Percentiles rank a stretch among this genome's conserved stretches.
phyloP scores from a whole-genome alignment of 257 asterid genomes.

The Scutellaria barbata region DNA sequence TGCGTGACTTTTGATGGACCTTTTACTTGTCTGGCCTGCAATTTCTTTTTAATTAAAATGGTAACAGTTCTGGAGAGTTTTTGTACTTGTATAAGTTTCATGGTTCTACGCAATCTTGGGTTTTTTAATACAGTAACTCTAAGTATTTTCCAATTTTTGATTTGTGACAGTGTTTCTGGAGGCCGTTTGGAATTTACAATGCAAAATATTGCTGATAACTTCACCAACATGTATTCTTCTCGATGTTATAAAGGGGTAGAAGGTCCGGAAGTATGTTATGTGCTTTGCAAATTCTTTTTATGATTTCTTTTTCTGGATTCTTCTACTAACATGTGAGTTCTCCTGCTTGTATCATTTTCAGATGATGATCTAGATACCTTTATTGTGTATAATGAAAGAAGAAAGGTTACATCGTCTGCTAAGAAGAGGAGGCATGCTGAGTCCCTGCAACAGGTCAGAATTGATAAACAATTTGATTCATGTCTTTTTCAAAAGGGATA shows the following conservation, averaged over 20 bases:
- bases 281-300: slow-evolving; percentile 20
- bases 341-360: slow-evolving; percentile 45
- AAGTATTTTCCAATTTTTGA: slow-evolving; percentile 26
- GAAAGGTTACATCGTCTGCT: slow-evolving; percentile 97
- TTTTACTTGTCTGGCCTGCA: slow-evolving; percentile 27
- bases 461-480: slow-evolving; percentile 29
- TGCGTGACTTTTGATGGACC: slow-evolving; percentile 2
- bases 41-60: slow-evolving; percentile 1
- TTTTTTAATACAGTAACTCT: background rate
- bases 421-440: slow-evolving; percentile 77
- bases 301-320: slow-evolving; percentile 16
- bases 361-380: slow-evolving; percentile 88
- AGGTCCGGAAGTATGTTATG: slow-evolving; percentile 50
- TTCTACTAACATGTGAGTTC: slow-evolving; percentile 26
- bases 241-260: slow-evolving; percentile 67
- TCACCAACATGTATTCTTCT: slow-evolving; percentile 64
- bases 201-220: slow-evolving; percentile 97
- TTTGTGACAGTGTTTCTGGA: slow-evolving; percentile 72
- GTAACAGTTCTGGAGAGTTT: slow-evolving; percentile 8
- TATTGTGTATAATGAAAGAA: slow-evolving; percentile 82
- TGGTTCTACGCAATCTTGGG: slow-evolving; percentile 15
- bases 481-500: slow-evolving; percentile 24
- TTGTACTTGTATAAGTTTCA: background rate
- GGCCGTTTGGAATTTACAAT: slow-evolving; percentile 98
- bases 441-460: slow-evolving; percentile 87